Conservation (phyloP, 805 yeast genomes). For the Geotrichum ghanense region DNA sequence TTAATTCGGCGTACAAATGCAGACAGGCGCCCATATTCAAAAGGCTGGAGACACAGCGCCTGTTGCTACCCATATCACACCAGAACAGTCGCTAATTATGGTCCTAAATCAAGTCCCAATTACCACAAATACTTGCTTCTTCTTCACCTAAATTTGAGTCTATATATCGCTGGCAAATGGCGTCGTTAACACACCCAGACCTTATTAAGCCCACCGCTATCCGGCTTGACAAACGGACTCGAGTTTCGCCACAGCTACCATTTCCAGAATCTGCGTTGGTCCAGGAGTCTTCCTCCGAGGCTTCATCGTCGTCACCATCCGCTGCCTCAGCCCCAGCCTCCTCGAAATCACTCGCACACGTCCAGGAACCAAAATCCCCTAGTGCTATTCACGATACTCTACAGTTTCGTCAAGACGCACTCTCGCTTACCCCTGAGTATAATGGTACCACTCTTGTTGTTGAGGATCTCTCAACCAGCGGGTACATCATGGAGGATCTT, state of each 20-base stretch:
- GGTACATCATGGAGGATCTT: neutral
- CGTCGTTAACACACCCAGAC: neutral
- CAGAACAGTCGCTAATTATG: no score
- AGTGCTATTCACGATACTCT: neutral
- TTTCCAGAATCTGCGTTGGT: no score
- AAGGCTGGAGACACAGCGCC: no score
- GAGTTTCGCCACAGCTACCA: no score
- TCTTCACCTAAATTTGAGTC: no score
- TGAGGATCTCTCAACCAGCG: neutral
- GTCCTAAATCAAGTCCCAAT: neutral
- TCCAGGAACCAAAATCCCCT: neutral
- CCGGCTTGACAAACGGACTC: neutral
- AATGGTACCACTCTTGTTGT: neutral
- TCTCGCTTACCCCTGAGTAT: neutral
- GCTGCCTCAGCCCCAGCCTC: neutral
- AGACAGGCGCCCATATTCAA: no score
- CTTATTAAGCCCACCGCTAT: neutral
- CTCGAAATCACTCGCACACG: neutral
- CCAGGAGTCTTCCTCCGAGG: no score
- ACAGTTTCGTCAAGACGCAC: neutral
- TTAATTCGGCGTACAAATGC: no score
- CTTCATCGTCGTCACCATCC: neutral
- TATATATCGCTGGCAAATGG: no score
- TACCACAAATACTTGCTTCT: neutral
- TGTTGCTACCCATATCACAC: no score